phyloP scores from a whole-genome alignment of 306 rosid genomes.

The Castanopsis chinensis region DNA sequence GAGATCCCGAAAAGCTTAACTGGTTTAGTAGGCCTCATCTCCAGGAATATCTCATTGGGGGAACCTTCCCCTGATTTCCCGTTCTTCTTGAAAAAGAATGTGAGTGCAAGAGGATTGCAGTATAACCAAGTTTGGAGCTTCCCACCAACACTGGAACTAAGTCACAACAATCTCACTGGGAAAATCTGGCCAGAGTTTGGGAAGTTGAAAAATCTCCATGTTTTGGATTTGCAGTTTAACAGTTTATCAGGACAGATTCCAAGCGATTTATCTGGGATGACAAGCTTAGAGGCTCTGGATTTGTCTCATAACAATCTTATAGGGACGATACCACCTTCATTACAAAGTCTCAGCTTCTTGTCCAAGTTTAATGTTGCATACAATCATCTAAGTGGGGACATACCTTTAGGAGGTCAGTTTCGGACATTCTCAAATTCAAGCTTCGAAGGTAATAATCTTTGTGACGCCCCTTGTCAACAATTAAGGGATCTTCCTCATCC shows the following conservation, averaged over 20 bases:
- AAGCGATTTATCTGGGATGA: constrained; percentile 25
- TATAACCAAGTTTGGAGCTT: constrained; percentile 47
- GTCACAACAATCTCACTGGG: constrained; percentile 43
- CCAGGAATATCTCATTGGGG: constrained; percentile 12
- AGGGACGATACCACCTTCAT: constrained; percentile 39
- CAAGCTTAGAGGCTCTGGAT: constrained; percentile 52
- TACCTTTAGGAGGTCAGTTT: constrained; percentile 50
- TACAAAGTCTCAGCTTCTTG: constrained; percentile 39
- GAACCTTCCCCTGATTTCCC: constrained; percentile 43
- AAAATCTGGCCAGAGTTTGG: constrained; percentile 54
- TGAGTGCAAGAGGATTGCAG: constrained; percentile 36
- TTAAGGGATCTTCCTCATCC: background rate
- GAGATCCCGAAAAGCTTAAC: constrained; percentile 41
- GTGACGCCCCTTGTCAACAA: constrained; percentile 23
- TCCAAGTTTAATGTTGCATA: constrained; percentile 50
- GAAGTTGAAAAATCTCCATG: constrained; percentile 39
- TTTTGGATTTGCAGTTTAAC: constrained; percentile 40
- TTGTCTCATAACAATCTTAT: constrained; percentile 46
- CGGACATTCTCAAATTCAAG: constrained; percentile 47
- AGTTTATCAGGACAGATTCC: constrained; percentile 46
- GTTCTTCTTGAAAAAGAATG: constrained; percentile 38
- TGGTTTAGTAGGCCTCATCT: constrained; percentile 26
- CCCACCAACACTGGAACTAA: constrained; percentile 46
- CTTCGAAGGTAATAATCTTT: constrained; percentile 46
- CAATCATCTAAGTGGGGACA: constrained; percentile 43